These are phyloP conservation scores for Xerocomus potaroensis DNA, from an alignment of 768 basidiomycete genomes.

Conservation along the genomic window DNA sequence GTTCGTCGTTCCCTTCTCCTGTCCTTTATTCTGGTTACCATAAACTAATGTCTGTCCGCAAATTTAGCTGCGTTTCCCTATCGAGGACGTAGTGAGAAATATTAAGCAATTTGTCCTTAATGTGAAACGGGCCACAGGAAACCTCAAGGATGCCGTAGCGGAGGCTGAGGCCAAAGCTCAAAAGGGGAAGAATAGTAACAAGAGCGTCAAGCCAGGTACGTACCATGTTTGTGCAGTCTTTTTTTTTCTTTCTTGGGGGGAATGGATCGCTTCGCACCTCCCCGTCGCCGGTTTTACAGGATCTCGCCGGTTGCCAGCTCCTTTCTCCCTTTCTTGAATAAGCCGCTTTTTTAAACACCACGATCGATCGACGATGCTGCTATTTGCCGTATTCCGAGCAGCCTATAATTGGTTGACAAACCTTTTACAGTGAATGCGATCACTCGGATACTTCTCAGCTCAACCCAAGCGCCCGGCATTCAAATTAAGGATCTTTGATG, in stretches of 20 bases:
- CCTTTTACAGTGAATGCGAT: slow-evolving; percentile 60
- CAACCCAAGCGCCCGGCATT: slow-evolving; percentile 86
- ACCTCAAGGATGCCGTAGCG: slow-evolving; percentile 47
- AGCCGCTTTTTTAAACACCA: too few species aligned
- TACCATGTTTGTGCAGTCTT: slow-evolving; percentile 5
- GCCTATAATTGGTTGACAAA: slow-evolving; percentile 13
- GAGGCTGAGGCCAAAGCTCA: slow-evolving; percentile 39
- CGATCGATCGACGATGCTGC: slow-evolving; percentile 11
- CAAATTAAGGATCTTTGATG: slow-evolving; percentile 71
- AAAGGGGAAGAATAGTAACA: slow-evolving; percentile 32
- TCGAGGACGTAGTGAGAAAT: slow-evolving; percentile 75
- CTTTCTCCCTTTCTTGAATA: too few species aligned
- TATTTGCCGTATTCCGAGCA: slow-evolving; percentile 1
- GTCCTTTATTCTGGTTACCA: background rate
- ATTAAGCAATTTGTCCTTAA: slow-evolving; percentile 69
- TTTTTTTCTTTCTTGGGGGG: too few species aligned
- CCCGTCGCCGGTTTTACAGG: background rate
- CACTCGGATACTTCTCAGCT: slow-evolving; percentile 78
- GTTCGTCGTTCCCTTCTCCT: background rate
- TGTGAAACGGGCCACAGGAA: slow-evolving; percentile 73
- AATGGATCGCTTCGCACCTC: too few species aligned
- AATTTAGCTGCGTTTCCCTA: slow-evolving; percentile 65
- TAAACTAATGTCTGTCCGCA: slow-evolving; percentile 4
- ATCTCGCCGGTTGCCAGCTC: too few species aligned
- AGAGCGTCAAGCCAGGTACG: slow-evolving; percentile 45